phyloP scores from a whole-genome alignment of 306 rosid genomes.

The Datisca glomerata region DNA sequence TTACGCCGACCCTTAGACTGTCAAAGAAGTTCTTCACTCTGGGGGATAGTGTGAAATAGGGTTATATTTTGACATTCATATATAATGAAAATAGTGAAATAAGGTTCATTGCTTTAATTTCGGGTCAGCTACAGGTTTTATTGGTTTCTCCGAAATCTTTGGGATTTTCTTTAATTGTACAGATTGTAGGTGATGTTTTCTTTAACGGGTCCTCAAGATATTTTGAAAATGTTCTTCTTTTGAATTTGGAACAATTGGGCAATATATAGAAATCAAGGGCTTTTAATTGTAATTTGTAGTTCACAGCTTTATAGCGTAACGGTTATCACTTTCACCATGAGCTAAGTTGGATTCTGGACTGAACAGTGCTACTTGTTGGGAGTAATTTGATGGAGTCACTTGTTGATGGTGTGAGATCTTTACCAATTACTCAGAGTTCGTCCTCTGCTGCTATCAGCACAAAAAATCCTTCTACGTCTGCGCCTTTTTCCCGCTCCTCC shows the following conservation, averaged over 20 bases:
- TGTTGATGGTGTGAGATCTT: constrained; percentile 35
- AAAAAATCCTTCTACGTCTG: no score
- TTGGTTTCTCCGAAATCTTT: constrained; percentile 17
- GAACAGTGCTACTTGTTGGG: neutral
- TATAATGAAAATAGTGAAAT: no score
- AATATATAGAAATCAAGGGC: no score
- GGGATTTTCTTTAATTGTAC: constrained; percentile 25
- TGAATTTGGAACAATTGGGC: constrained; percentile 25
- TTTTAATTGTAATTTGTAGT: no score
- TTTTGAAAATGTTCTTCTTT: constrained; percentile 16
- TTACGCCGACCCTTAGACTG: no score
- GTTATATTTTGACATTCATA: no score
- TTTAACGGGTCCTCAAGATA: constrained; percentile 21
- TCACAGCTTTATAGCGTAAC: constrained; percentile 1
- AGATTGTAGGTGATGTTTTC: constrained; percentile 16
- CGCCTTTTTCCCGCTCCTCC: constrained; percentile 25
- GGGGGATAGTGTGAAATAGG: no score
- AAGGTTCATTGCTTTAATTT: constrained; percentile 17
- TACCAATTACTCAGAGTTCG: constrained; percentile 36
- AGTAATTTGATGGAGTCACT: constrained; percentile 41
- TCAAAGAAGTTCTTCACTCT: no score
- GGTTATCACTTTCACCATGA: constrained; percentile 7
- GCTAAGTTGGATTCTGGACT: constrained; percentile 18
- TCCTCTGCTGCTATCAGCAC: constrained; percentile 35
- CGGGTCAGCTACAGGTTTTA: constrained; percentile 16